A percentile compares a stretch with the other conserved stretches of the same genome.
phyloP scores from a whole-genome alignment of 345 rosid genomes.

The Populus simonii region DNA sequence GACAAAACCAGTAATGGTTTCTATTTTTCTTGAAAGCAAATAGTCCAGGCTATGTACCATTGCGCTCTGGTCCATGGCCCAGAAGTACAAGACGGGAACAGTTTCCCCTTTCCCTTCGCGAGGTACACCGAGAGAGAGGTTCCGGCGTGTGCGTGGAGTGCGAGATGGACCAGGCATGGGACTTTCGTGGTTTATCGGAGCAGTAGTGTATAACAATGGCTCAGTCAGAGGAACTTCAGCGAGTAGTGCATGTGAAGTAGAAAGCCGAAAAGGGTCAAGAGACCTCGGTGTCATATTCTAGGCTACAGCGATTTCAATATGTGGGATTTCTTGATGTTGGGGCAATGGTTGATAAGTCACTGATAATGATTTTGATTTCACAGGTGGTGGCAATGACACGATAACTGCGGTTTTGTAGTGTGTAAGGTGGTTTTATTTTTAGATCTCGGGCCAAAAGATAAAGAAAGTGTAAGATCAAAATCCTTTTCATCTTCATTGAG shows the following conservation, averaged over 20 bases:
- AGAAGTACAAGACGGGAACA: conserved; percentile 50
- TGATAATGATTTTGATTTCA: neutral
- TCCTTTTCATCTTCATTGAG: neutral
- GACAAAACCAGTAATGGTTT: conserved; percentile 42
- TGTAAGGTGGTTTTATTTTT: neutral
- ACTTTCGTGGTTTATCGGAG: neutral
- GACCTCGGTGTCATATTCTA: neutral
- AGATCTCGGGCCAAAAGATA: neutral
- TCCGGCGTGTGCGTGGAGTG: conserved; percentile 23
- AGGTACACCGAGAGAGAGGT: conserved; percentile 5
- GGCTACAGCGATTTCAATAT: neutral
- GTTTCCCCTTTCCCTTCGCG: conserved; percentile 34
- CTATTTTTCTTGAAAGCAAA: conserved; percentile 37
- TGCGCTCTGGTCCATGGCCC: conserved; percentile 65
- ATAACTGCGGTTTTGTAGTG: neutral
- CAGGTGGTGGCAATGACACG: neutral
- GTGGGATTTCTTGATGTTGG: neutral
- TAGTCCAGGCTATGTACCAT: conserved; percentile 36
- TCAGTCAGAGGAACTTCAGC: neutral
- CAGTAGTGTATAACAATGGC: neutral
- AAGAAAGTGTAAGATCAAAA: conserved; percentile 19
- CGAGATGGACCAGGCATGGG: neutral
- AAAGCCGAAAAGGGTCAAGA: neutral
- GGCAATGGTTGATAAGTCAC: neutral
- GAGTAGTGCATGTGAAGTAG: conserved; percentile 9